phyloP scores from a whole-genome alignment of 2,329 filamentous ascomycete species.

The Penicillium sp. region DNA sequence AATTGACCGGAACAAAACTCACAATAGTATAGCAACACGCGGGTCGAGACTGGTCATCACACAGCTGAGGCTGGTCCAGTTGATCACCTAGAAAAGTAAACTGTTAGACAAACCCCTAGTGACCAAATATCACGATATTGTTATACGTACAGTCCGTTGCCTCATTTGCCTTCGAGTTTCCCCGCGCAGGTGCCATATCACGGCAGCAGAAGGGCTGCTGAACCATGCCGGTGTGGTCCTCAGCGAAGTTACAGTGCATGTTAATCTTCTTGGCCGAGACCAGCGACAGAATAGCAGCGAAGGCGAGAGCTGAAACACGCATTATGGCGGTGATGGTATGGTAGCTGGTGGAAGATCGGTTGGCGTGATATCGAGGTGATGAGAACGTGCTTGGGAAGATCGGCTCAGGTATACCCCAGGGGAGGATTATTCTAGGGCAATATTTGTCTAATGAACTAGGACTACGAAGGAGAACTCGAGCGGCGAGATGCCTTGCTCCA shows the following conservation, averaged over 20 bases:
- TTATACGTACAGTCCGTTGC: slow-evolving; percentile 27
- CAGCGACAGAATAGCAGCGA: slow-evolving; percentile 19
- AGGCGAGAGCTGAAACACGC: slow-evolving; percentile 19
- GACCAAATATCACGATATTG: background rate
- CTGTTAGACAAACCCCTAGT: slow-evolving; percentile 11
- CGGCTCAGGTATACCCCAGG: slow-evolving; percentile 11
- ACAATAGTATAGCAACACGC: slow-evolving; percentile 36
- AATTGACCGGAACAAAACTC: slow-evolving; percentile 13
- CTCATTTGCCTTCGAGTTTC: slow-evolving; percentile 24
- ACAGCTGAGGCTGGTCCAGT: slow-evolving; percentile 22
- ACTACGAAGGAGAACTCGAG: slow-evolving; percentile 12
- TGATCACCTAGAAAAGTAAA: slow-evolving; percentile 14
- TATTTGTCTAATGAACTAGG: background rate
- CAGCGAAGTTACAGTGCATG: slow-evolving; percentile 30
- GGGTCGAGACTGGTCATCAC: slow-evolving; percentile 27
- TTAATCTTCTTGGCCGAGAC: slow-evolving; percentile 24
- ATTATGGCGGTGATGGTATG: slow-evolving; percentile 12
- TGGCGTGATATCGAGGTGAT: background rate
- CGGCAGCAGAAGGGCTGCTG: slow-evolving; percentile 35
- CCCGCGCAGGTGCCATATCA: slow-evolving; percentile 17
- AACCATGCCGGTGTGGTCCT: slow-evolving; percentile 28
- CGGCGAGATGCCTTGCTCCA: slow-evolving; percentile 15
- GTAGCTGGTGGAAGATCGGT: background rate
- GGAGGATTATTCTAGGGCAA: slow-evolving; percentile 1
- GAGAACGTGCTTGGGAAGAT: background rate